These are phyloP conservation scores for Monilinia laxa DNA, from an alignment of 2,329 filamentous ascomycete species.

Conservation along the genomic window DNA sequence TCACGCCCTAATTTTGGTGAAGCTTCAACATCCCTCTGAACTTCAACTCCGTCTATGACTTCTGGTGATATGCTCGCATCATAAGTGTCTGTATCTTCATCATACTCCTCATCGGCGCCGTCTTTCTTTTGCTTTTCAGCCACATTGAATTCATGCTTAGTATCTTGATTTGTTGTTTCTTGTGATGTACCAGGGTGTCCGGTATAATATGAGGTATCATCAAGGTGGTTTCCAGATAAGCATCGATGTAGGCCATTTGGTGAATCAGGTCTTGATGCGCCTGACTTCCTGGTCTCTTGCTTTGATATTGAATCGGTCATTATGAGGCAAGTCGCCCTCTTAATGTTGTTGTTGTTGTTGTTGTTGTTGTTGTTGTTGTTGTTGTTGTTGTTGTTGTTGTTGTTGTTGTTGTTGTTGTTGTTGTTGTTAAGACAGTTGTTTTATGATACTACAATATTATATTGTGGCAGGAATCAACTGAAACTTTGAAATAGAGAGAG, in stretches of 20 bases:
- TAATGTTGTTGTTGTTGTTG: neutral
- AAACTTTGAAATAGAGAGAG: neutral
- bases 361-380: too few relatives aligned
- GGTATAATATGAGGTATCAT: conserved; percentile 29
- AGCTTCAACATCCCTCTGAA: conserved; percentile 34
- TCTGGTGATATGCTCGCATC: conserved; percentile 29
- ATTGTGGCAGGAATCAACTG: neutral
- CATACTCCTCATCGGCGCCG: neutral
- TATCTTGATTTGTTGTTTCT: neutral
- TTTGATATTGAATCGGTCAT: conserved; percentile 12
- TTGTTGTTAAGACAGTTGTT: neutral
- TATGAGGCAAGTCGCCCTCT: neutral
- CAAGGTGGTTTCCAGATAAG: conserved; percentile 32
- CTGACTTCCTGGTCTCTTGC: conserved; percentile 17
- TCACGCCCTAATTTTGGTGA: conserved; percentile 29
- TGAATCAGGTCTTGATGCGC: conserved; percentile 24
- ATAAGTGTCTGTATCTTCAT: conserved; percentile 23
- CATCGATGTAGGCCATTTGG: conserved; percentile 26
- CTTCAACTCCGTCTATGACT: conserved; percentile 33
- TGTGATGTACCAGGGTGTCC: conserved; percentile 2
- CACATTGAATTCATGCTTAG: neutral
- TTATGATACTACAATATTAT: neutral
- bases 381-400: neutral
- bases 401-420: neutral
- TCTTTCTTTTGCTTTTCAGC: too few relatives aligned